phyloP scores from a whole-genome alignment of 2,329 filamentous ascomycete genomes.

The Nemania abortiva region DNA sequence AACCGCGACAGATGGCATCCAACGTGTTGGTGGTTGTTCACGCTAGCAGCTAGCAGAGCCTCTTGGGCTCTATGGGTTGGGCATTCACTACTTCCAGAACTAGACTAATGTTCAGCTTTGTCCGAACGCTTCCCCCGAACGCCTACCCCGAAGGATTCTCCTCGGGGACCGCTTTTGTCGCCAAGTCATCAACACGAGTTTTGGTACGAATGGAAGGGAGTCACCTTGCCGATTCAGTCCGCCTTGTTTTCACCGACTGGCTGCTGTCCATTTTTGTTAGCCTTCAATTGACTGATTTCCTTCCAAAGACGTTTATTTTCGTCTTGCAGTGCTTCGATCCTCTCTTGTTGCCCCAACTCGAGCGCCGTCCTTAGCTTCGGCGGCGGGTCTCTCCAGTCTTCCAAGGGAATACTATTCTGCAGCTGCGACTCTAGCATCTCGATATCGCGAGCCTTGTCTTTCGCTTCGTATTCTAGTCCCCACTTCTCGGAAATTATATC shows the following conservation, averaged over 20 bases:
- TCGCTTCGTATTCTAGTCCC: slow-evolving; percentile 2
- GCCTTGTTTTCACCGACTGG: background rate
- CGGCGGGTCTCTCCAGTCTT: slow-evolving; percentile 16
- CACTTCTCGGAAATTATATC: background rate
- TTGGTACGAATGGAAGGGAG: too few relatives aligned
- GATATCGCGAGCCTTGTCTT: slow-evolving; percentile 3
- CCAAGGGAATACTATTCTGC: slow-evolving; percentile 17
- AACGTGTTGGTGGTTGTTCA: too few relatives aligned
- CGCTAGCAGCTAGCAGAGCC: too few relatives aligned
- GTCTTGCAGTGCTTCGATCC: background rate
- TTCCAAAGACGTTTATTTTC: background rate
- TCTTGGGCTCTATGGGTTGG: too few relatives aligned
- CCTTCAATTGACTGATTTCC: background rate
- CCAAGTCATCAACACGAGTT: too few relatives aligned
- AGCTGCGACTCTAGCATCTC: slow-evolving; percentile 1
- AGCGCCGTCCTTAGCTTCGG: slow-evolving; percentile 13
- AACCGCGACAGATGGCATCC: too few relatives aligned
- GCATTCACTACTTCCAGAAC: too few relatives aligned
- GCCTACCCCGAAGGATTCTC: too few relatives aligned
- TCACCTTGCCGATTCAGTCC: background rate
- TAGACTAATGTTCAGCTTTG: too few relatives aligned
- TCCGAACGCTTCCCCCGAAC: too few relatives aligned
- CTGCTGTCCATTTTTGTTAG: background rate
- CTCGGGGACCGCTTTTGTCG: too few relatives aligned
- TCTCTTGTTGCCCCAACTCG: background rate